These are phyloP conservation scores for Talaromyces sp. DNA, from an alignment of 2,329 filamentous ascomycete species.

Conservation along the genomic window DNA sequence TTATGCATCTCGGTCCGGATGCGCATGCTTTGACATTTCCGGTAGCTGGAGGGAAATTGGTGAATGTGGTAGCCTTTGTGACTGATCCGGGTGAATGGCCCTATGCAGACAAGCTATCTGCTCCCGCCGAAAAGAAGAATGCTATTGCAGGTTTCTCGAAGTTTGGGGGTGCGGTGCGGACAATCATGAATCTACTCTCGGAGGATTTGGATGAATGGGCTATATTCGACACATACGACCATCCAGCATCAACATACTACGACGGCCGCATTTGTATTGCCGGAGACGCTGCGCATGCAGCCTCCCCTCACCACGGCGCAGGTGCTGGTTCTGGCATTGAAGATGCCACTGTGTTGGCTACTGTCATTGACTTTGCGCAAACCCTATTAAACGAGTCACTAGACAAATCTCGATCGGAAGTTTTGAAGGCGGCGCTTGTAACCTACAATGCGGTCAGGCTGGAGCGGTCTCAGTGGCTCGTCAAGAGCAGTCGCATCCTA, in stretches of 20 bases:
- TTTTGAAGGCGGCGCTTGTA: constrained; percentile 44
- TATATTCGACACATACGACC: constrained; percentile 34
- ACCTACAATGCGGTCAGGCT: constrained; percentile 53
- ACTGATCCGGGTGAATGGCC: constrained; percentile 12
- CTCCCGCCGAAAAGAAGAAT: constrained; percentile 39
- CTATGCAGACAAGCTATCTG: constrained; percentile 19
- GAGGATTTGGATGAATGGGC: constrained; percentile 32
- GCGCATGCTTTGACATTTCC: constrained; percentile 64
- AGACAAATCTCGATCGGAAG: background rate
- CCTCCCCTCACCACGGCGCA: constrained; percentile 39
- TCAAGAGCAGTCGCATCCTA: constrained; percentile 51
- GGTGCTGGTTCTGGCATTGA: constrained; percentile 43
- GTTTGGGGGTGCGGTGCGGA: constrained; percentile 44
- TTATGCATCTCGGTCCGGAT: constrained; percentile 58
- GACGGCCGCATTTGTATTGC: constrained; percentile 32
- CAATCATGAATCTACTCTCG: constrained; percentile 10
- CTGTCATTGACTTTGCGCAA: constrained; percentile 47
- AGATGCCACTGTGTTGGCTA: constrained; percentile 35
- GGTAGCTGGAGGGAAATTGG: constrained; percentile 39
- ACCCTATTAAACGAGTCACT: background rate
- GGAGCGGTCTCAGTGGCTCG: constrained; percentile 51
- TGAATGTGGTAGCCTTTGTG: constrained; percentile 19
- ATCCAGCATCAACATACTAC: constrained; percentile 31
- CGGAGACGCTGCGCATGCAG: constrained; percentile 43
- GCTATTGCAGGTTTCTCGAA: constrained; percentile 41